A percentile compares a stretch with the other conserved stretches of the same genome.
These are phyloP conservation scores for Nephelium lappaceum DNA, from an alignment of 345 rosid species.

Conservation along the genomic window DNA sequence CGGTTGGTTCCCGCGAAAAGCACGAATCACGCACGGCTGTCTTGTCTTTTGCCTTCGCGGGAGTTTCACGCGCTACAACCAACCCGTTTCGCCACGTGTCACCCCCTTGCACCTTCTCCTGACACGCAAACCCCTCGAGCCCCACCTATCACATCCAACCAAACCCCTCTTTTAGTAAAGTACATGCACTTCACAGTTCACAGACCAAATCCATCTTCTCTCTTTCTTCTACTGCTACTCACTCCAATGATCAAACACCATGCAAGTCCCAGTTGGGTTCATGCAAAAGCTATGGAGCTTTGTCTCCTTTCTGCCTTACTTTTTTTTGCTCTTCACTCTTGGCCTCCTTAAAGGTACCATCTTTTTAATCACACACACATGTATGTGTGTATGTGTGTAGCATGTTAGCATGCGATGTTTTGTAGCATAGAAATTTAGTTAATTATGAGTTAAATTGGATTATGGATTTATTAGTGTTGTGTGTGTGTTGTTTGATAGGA, in stretches of 20 bases:
- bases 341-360: conserved; percentile 59
- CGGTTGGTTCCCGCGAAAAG: conserved; percentile 23
- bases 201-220: too few species aligned
- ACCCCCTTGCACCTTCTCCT: background rate
- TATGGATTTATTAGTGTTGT: background rate
- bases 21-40: background rate
- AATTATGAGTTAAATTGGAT: background rate
- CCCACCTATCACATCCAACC: background rate
- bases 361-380: background rate
- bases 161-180: background rate
- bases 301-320: conserved; percentile 67
- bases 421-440: background rate
- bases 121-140: conserved; percentile 25
- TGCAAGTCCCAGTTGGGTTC: conserved; percentile 72
- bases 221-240: too few species aligned
- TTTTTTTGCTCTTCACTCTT: conserved; percentile 59
- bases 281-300: conserved; percentile 72
- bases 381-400: too few species aligned
- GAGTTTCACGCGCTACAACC: background rate
- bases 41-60: background rate
- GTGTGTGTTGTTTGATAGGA: conserved; percentile 36
- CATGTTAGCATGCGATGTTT: too few species aligned
- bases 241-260: conserved; percentile 3
- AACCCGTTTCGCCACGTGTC: conserved; percentile 24
- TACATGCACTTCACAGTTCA: too few species aligned